Base-by-base conservation (phyloP, 495 filamentous ascomycete species). In the Annulohypoxylon maeteangense region DNA sequence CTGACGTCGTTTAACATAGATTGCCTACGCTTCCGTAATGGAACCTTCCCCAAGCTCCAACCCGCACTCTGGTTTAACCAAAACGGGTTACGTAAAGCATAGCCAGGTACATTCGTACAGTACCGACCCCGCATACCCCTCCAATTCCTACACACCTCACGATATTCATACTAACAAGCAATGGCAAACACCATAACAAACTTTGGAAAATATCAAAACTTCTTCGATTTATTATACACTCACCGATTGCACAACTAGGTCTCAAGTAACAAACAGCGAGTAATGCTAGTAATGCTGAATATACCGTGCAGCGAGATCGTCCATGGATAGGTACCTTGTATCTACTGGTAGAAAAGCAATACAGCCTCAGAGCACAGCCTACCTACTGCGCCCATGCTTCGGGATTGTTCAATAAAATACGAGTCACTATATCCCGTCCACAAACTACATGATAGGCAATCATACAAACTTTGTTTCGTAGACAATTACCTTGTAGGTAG, bases 1-100 rank as follows among this genome's bases (percentile, higher is more conserved):
- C 40, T 44, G 40, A 44, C 40, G 40, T 44, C 40, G 40, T 44
- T 44, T 44, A 44, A 18, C 40, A 44, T 44, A 44, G 40, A 44
- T 44, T 44, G 16, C 40, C 40, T 12, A 42, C 1, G 40, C 40
- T 44, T 18, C n/a, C 40, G 40, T 18, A 16, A 44, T 44, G 40
- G 40, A 44, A 44, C 40, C 40, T 44, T 20, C 40, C 40, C 40
- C 40, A 44, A 44, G 40, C 40, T 44, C 40, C 20, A 44, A 16
- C 16, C 12, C 11, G 40, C 7, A 42, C n/a, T 7, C 7, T n/a
- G 16, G n/a, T 16, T 16, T 3, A n/a, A n/a, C n/a, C n/a, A n/a
- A n/a, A n/a, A n/a, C n/a, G n/a, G n/a, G n/a, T n/a, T n/a, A n/a
- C n/a, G n/a, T n/a, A n/a, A n/a, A 36, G 32, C 32, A 36, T 36